Evolutionary conservation across 257 asterid species (phyloP).

Genomic region (Apocynum venetum): DNA sequence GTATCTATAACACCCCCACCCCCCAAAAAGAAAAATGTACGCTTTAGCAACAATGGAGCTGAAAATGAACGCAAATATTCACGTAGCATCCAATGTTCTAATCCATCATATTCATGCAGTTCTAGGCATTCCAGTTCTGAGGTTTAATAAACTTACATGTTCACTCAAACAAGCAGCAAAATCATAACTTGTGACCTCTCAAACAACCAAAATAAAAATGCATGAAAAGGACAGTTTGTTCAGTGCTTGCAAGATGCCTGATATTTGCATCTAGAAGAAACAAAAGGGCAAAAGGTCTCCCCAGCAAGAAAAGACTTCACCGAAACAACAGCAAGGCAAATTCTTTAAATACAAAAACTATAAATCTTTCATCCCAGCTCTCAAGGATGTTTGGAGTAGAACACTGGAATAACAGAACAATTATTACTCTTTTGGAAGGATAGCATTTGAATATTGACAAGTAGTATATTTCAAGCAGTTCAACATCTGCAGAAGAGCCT

Average conservation of each 20-base stretch:
- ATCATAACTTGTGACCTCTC: not conserved
- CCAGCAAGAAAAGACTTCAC: not conserved
- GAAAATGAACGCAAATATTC: not conserved
- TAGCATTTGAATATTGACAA: not conserved
- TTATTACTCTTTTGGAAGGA: not conserved
- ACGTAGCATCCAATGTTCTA: constrained; percentile 3
- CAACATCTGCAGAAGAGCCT: not conserved
- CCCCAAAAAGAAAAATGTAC: constrained; percentile 7
- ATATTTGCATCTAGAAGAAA: not conserved
- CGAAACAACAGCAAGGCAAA: not conserved
- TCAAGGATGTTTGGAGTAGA: not conserved
- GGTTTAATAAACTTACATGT: not conserved
- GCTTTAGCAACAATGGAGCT: not conserved
- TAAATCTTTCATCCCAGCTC: not conserved
- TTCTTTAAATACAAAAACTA: not conserved
- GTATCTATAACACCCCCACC: constrained; percentile 45
- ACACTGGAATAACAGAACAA: not conserved
- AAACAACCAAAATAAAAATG: not conserved
- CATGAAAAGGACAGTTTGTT: not conserved
- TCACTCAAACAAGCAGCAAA: not conserved
- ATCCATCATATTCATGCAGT: constrained; percentile 2
- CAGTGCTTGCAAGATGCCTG: not conserved
- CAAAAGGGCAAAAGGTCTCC: not conserved
- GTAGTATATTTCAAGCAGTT: not conserved
- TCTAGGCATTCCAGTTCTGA: not conserved